Percentiles rank a stretch among this genome's conserved stretches.
phyloP scores from a whole-genome alignment of 257 asterid species.

The Nicotiana obtusifolia region DNA sequence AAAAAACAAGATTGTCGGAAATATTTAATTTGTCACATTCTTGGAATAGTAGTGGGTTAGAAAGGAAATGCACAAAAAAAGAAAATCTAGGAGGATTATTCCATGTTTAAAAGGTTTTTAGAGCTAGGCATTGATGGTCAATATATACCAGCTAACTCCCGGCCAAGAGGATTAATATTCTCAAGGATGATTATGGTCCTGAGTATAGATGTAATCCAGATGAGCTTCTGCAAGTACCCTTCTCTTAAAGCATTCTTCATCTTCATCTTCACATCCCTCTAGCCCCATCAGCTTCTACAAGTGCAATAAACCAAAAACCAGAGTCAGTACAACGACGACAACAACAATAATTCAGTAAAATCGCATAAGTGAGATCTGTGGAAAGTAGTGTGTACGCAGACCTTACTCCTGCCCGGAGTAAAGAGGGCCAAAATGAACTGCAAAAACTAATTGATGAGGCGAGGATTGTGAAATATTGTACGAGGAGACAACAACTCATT shows the following conservation, averaged over 20 bases:
- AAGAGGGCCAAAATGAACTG: too few species aligned
- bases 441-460: too few species aligned
- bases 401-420: too few species aligned
- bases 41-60: neutral
- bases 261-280: slow-evolving; percentile 29
- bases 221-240: slow-evolving; percentile 61
- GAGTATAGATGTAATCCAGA: slow-evolving; percentile 78
- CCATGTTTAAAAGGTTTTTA: slow-evolving; percentile 3
- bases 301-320: neutral
- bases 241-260: slow-evolving; percentile 51
- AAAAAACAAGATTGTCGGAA: too few species aligned
- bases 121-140: neutral
- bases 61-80: neutral
- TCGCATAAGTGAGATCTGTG: too few species aligned
- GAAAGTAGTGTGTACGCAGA: too few species aligned
- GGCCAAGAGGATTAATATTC: neutral
- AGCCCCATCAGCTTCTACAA: slow-evolving; percentile 29
- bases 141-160: neutral
- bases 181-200: slow-evolving; percentile 42
- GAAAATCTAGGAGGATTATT: neutral
- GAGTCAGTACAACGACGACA: neutral
- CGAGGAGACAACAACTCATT: too few species aligned
- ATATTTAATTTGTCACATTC: too few species aligned
- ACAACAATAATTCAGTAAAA: too few species aligned
- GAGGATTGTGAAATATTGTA: too few species aligned